Percentiles rank a stretch among this genome's conserved stretches.
Conservation (phyloP, 2,329 filamentous ascomycete genomes). For the Fusarium sp. region DNA sequence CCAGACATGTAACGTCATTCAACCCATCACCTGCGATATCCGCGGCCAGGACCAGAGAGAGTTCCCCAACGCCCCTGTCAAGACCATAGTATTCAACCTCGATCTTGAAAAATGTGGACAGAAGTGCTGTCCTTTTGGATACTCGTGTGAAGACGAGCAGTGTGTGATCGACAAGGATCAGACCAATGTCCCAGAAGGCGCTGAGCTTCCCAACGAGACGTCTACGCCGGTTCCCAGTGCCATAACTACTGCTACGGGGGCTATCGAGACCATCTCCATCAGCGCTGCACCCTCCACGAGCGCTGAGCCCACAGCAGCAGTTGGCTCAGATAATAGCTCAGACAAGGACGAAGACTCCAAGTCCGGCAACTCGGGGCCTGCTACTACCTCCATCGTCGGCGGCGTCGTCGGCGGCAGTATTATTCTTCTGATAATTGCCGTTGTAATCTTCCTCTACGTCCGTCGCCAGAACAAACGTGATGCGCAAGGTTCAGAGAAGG, state of each 20-base stretch:
- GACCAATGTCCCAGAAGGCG: conserved; percentile 47
- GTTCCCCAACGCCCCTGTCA: conserved; percentile 68
- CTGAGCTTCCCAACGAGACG: conserved; percentile 38
- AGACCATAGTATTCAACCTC: conserved; percentile 70
- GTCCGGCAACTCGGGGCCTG: conserved; percentile 39
- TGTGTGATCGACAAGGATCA: conserved; percentile 66
- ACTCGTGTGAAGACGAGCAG: conserved; percentile 63
- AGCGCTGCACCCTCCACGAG: conserved; percentile 32
- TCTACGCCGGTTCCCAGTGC: conserved; percentile 29
- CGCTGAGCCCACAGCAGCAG: conserved; percentile 24
- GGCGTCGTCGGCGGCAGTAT: conserved; percentile 59
- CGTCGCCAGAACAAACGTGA: conserved; percentile 44
- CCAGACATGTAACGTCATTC: conserved; percentile 66
- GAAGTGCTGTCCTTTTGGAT: conserved; percentile 77
- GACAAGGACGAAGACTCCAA: conserved; percentile 15
- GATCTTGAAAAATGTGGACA: conserved; percentile 66
- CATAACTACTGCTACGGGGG: conserved; percentile 33
- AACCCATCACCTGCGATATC: conserved; percentile 29
- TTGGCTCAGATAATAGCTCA: conserved; percentile 12
- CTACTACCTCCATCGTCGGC: conserved; percentile 54
- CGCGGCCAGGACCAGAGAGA: conserved; percentile 65
- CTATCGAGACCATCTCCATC: conserved; percentile 35
- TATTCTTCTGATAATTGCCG: conserved; percentile 51
- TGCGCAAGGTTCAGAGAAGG: conserved; percentile 31
- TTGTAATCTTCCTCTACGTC: conserved; percentile 53